Evolutionary conservation across 306 rosid genomes (phyloP).

Genomic region (Betula pendula): DNA sequence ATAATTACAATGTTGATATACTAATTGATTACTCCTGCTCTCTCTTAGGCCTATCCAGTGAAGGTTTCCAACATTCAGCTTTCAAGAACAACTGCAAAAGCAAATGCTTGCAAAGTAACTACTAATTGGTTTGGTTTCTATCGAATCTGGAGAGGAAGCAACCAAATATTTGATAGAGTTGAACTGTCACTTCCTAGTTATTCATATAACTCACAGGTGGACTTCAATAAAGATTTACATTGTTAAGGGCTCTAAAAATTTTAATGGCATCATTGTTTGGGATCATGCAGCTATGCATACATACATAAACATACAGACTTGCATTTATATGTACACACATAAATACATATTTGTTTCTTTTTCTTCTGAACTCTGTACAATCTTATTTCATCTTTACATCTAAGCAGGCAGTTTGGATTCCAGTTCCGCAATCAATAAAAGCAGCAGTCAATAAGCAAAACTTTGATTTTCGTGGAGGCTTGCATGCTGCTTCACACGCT

Average conservation of each 20-base stretch:
- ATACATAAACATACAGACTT: not conserved
- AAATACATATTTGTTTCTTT: not conserved
- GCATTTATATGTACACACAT: not conserved
- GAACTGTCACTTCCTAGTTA: slow-evolving; percentile 76
- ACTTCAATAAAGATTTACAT: slow-evolving; percentile 10
- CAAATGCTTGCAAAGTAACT: slow-evolving; percentile 71
- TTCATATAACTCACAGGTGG: slow-evolving; percentile 76
- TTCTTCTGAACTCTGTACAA: not conserved
- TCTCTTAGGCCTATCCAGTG: slow-evolving; percentile 70
- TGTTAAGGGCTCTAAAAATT: slow-evolving; percentile 1
- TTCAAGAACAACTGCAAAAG: slow-evolving; percentile 60
- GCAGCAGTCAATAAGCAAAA: slow-evolving; percentile 47
- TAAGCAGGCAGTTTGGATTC: slow-evolving; percentile 87
- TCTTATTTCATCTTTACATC: slow-evolving; percentile 26
- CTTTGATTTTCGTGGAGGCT: slow-evolving; percentile 87
- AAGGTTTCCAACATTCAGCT: slow-evolving; percentile 35
- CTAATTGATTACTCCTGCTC: slow-evolving; percentile 20
- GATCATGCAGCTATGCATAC: not conserved
- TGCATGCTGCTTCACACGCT: slow-evolving; percentile 98
- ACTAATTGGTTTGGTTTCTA: slow-evolving; percentile 90
- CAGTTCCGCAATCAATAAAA: slow-evolving; percentile 71
- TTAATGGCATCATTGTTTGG: slow-evolving; percentile 20
- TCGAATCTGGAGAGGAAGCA: slow-evolving; percentile 66
- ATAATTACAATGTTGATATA: slow-evolving; percentile 24
- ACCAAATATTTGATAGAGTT: slow-evolving; percentile 61